Evolutionary conservation across 2,329 filamentous ascomycete species (phyloP).

Genomic region (Incumbomyces lentus): DNA sequence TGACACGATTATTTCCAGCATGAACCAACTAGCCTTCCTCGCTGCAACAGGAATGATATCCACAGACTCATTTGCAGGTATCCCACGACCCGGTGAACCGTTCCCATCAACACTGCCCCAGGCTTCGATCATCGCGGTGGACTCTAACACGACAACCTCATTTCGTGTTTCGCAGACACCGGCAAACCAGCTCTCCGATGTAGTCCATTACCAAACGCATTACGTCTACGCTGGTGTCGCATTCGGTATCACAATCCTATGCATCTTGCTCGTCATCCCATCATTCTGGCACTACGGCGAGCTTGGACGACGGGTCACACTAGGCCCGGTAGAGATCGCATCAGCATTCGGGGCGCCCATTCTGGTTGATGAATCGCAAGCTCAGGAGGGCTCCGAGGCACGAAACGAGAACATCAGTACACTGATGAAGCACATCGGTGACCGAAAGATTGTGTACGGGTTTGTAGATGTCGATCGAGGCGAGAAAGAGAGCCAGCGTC

Average conservation of each 20-base stretch:
- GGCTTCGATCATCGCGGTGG: background rate
- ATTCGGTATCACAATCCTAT: conserved; percentile 6
- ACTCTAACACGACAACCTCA: conserved; percentile 4
- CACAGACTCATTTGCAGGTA: background rate
- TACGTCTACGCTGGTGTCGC: conserved; percentile 7
- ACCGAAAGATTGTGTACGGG: conserved; percentile 7
- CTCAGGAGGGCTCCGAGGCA: background rate
- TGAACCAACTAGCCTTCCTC: conserved; percentile 9
- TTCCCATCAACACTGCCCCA: background rate
- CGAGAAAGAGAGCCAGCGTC: background rate
- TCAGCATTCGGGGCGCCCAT: conserved; percentile 20
- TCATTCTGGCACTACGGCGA: conserved; percentile 20
- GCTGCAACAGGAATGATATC: conserved; percentile 3
- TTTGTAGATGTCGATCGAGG: conserved; percentile 8
- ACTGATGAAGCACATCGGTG: conserved; percentile 6
- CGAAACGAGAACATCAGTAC: conserved; percentile 5
- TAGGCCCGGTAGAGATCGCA: conserved; percentile 23
- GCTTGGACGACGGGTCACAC: conserved; percentile 19
- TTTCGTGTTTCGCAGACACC: background rate
- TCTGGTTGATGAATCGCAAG: conserved; percentile 3
- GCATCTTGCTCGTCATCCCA: conserved; percentile 12
- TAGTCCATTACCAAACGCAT: conserved; percentile 4
- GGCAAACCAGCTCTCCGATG: conserved; percentile 5
- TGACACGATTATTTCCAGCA: background rate
- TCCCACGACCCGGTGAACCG: background rate